phyloP scores from a whole-genome alignment of 2,329 filamentous ascomycete species.

The Colletotrichum aenigma region DNA sequence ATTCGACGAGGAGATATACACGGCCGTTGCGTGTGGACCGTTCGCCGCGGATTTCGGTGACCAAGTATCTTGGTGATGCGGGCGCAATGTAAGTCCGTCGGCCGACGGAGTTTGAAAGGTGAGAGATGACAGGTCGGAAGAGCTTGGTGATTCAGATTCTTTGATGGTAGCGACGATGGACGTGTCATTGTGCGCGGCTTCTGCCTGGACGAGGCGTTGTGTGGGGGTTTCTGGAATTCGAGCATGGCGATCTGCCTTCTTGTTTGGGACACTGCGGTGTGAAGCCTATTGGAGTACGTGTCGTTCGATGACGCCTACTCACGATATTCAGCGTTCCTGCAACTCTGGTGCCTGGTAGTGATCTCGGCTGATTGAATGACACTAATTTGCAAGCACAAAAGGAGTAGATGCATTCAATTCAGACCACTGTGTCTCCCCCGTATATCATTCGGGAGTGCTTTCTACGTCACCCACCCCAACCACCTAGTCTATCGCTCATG shows the following conservation, averaged over 20 bases:
- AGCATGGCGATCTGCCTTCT: not conserved
- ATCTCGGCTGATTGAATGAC: not conserved
- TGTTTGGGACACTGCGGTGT: not conserved
- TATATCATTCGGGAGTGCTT: not conserved
- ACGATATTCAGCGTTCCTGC: not conserved
- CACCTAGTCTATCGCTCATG: not conserved
- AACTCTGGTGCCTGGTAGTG: not conserved
- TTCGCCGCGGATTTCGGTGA: not conserved
- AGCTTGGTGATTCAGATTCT: not conserved
- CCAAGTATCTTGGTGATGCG: not conserved
- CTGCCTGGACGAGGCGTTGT: not conserved
- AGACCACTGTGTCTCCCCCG: not conserved
- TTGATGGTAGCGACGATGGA: not conserved
- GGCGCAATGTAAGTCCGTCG: not conserved
- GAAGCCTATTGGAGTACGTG: not conserved
- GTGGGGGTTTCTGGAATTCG: not conserved
- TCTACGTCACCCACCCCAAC: not conserved
- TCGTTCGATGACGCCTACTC: not conserved
- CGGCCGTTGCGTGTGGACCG: not conserved
- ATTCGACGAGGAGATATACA: not conserved
- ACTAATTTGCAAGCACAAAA: not conserved
- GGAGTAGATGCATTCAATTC: not conserved
- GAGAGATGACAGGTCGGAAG: not conserved
- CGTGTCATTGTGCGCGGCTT: not conserved
- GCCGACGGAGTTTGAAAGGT: not conserved